Conservation (phyloP, 495 filamentous ascomycete genomes). For the Penicillium macrosclerotiorum region DNA sequence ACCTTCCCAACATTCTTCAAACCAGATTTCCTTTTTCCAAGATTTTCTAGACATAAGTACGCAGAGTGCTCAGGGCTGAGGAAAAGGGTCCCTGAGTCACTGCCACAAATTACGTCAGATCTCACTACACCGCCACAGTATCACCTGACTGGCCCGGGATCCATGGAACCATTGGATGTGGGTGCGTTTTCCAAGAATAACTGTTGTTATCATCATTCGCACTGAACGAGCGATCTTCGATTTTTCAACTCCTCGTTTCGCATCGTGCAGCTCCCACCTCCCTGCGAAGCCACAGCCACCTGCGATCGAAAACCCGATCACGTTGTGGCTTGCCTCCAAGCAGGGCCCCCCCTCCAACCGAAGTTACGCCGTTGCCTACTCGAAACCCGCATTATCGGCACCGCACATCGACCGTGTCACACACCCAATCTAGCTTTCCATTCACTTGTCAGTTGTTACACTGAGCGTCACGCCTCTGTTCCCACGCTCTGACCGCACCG, state of each 20-base stretch:
- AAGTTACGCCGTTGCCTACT: constrained; percentile 25
- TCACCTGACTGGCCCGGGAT: constrained; percentile 16
- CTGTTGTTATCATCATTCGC: background rate
- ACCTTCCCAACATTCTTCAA: too few relatives aligned
- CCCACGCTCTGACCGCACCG: constrained; percentile 18
- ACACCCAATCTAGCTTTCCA: constrained; percentile 6
- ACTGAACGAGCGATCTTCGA: background rate
- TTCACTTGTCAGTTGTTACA: constrained; percentile 12
- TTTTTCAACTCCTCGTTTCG: background rate
- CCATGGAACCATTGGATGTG: constrained; percentile 20
- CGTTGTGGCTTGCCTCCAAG: too few relatives aligned
- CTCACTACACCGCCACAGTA: constrained; percentile 16
- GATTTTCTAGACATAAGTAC: background rate
- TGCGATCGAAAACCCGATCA: too few relatives aligned
- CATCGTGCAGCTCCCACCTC: constrained; percentile 6
- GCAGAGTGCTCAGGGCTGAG: background rate
- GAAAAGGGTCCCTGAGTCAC: background rate
- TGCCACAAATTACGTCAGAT: constrained; percentile 4
- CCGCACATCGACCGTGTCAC: constrained; percentile 13
- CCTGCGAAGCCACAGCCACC: background rate
- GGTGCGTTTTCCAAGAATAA: constrained; percentile 21
- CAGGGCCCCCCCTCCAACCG: constrained; percentile 11
- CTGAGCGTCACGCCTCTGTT: constrained; percentile 14
- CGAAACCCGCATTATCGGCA: constrained; percentile 3
- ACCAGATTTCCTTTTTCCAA: background rate